These are phyloP conservation scores for Magnusiomyces magnusii DNA, from an alignment of 1,139 yeast species.

Conservation along the genomic window DNA sequence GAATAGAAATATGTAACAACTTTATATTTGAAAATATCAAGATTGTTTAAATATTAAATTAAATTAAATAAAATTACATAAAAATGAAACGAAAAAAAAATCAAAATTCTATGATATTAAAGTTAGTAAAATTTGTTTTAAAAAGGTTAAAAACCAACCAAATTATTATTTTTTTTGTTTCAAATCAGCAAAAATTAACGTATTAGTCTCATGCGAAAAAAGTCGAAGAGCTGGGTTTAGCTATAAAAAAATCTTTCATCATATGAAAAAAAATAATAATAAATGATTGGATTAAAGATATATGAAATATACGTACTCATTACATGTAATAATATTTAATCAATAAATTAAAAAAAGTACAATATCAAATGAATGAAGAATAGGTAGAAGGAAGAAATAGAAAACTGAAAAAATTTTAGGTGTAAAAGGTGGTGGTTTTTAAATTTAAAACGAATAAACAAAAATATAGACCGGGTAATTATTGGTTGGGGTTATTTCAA, in stretches of 20 bases:
- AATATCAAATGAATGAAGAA: too few species aligned
- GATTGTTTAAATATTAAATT: background rate
- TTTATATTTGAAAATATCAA: too few species aligned
- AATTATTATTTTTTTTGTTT: background rate
- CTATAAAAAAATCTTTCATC: background rate
- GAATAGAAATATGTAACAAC: too few species aligned
- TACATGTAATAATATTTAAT: background rate
- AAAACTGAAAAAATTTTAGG: too few species aligned
- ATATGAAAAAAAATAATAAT: background rate
- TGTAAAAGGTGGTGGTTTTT: background rate
- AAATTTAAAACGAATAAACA: background rate
- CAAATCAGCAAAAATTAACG: slow-evolving; percentile 2
- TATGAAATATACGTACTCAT: background rate
- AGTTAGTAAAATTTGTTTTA: background rate
- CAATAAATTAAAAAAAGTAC: too few species aligned
- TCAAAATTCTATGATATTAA: too few species aligned
- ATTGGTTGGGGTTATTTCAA: background rate
- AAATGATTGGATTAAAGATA: background rate
- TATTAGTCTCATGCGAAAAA: slow-evolving; percentile 35
- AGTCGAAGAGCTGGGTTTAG: slow-evolving; percentile 49
- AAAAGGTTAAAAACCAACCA: too few species aligned
- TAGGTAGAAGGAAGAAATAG: background rate
- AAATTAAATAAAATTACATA: too few species aligned
- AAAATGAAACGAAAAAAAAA: too few species aligned
- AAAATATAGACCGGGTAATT: background rate